Conservation (phyloP, 106 monocot genomes). For the Platanthera zijinensis region DNA sequence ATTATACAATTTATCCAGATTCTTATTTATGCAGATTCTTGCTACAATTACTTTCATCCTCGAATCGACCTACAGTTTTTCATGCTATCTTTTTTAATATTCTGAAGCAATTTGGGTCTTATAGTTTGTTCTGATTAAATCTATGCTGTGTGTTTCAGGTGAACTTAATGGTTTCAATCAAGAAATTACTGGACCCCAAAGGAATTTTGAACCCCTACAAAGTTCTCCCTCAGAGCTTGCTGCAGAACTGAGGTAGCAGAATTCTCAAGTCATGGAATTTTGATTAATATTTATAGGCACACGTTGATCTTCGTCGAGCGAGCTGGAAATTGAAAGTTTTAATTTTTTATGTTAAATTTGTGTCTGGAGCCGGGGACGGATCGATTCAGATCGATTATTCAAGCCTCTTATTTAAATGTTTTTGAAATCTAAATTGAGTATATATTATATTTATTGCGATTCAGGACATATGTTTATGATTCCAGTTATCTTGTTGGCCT, state of each 20-base stretch:
- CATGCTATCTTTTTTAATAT: background rate
- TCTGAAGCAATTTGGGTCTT: background rate
- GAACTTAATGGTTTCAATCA: conserved; percentile 71
- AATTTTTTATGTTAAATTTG: too few relatives aligned
- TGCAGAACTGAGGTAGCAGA: conserved; percentile 19
- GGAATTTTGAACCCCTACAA: conserved; percentile 93
- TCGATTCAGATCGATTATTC: too few relatives aligned
- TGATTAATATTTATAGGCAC: too few relatives aligned
- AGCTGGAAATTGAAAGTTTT: too few relatives aligned
- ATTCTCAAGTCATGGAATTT: background rate
- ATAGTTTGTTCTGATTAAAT: background rate
- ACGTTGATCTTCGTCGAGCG: too few relatives aligned
- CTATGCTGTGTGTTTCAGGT: conserved; percentile 34
- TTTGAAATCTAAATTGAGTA: too few relatives aligned
- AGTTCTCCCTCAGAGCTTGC: conserved; percentile 55
- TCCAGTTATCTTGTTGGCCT: too few relatives aligned
- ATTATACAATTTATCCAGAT: background rate
- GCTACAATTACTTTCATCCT: background rate
- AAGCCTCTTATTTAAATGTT: too few relatives aligned
- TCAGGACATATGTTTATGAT: too few relatives aligned
- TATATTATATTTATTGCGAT: too few relatives aligned
- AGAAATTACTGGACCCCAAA: conserved; percentile 81
- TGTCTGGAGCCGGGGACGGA: too few relatives aligned
- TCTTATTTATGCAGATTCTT: background rate
- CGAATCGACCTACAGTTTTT: background rate